These are phyloP conservation scores for Cryptomeria japonica DNA, from an alignment of 75 land plant genomes.

Conservation along the genomic window DNA sequence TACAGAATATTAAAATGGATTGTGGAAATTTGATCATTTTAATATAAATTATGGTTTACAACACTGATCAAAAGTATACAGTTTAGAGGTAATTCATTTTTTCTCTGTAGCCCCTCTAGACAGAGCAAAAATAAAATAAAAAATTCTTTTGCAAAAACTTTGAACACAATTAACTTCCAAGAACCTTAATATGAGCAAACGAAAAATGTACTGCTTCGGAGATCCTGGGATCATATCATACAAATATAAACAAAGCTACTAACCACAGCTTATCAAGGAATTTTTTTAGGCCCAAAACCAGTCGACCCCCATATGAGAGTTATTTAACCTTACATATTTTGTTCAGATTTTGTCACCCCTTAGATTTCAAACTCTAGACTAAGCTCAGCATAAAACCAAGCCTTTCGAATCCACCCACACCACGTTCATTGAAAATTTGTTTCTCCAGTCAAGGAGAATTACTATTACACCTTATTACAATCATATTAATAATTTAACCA, in stretches of 20 bases:
- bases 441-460: background rate
- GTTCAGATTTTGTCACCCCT: background rate
- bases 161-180: background rate
- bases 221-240: background rate
- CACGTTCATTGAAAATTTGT: background rate
- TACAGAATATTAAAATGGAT: too few species aligned
- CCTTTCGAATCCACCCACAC: background rate
- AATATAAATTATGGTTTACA: too few species aligned
- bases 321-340: too few species aligned
- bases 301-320: background rate
- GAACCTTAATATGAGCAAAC: background rate
- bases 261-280: background rate
- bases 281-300: too few species aligned
- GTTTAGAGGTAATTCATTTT: background rate
- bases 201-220: background rate
- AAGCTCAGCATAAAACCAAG: background rate
- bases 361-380: background rate
- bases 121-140: background rate
- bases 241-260: too few species aligned
- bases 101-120: background rate
- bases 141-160: background rate
- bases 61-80: background rate
- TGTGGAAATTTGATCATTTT: too few species aligned
- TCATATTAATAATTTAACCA: background rate
- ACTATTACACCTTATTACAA: background rate